phyloP scores from a whole-genome alignment of 345 rosid species.

The Pistacia atlantica region DNA sequence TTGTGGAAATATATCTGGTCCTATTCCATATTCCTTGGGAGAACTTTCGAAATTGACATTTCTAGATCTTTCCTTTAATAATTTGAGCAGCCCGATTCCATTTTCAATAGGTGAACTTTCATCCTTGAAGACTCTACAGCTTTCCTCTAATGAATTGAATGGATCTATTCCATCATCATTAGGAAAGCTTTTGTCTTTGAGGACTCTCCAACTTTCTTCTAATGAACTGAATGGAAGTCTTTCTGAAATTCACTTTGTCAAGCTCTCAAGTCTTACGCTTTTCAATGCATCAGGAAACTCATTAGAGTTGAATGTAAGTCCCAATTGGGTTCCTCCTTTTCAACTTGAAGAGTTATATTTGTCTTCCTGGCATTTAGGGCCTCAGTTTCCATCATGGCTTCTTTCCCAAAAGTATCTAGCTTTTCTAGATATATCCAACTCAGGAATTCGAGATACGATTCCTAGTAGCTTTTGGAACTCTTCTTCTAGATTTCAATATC shows the following conservation, averaged over 20 bases:
- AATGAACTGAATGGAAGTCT: constrained; percentile 2
- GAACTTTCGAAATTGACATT: not conserved
- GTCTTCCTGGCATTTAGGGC: constrained; percentile 25
- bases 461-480: constrained; percentile 35
- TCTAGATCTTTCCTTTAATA: not conserved
- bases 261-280: constrained; percentile 9
- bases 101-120: not conserved
- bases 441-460: constrained; percentile 27
- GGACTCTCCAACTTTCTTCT: not conserved
- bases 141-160: not conserved
- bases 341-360: constrained; percentile 22
- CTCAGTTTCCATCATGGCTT: constrained; percentile 37
- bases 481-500: not conserved
- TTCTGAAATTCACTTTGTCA: constrained; percentile 25
- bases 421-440: constrained; percentile 26
- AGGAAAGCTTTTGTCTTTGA: constrained; percentile 6
- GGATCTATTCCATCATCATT: not conserved
- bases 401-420: constrained; percentile 4
- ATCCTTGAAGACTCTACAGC: not conserved
- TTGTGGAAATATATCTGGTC: not conserved
- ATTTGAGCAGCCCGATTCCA: not conserved
- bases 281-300: constrained; percentile 24
- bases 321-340: constrained; percentile 37
- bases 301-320: constrained; percentile 13
- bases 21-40: not conserved